phyloP scores from a whole-genome alignment of 2,329 filamentous ascomycete genomes.

The Colletotrichum noveboracense region DNA sequence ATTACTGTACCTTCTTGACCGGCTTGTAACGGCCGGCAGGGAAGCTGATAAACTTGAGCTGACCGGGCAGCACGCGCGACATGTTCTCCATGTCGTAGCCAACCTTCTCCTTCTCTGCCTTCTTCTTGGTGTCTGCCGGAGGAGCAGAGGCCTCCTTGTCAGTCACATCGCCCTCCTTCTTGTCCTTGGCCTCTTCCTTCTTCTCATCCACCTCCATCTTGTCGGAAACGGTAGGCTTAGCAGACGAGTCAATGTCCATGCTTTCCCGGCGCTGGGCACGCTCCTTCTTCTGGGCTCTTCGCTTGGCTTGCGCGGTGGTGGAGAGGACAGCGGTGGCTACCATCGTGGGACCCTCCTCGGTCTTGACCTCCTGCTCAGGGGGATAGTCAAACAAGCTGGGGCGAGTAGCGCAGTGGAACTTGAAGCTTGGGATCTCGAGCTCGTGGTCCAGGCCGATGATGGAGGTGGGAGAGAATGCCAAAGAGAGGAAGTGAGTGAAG shows the following conservation, averaged over 20 bases:
- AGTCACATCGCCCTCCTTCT: slow-evolving; percentile 53
- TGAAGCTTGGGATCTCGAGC: slow-evolving; percentile 90
- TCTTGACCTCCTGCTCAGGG: slow-evolving; percentile 93
- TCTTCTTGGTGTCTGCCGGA: slow-evolving; percentile 75
- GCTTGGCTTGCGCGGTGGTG: slow-evolving; percentile 95
- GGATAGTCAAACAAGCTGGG: slow-evolving; percentile 98
- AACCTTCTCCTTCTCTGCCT: slow-evolving; percentile 92
- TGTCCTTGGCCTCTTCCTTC: slow-evolving; percentile 64
- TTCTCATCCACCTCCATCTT: slow-evolving; percentile 90
- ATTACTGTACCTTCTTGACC: slow-evolving; percentile 74
- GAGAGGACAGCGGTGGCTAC: slow-evolving; percentile 96
- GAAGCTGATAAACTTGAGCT: slow-evolving; percentile 96
- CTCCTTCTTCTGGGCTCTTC: slow-evolving; percentile 93
- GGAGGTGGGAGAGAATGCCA: slow-evolving; percentile 95
- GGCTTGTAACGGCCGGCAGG: slow-evolving; percentile 89
- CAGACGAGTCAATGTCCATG: slow-evolving; percentile 89
- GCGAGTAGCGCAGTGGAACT: slow-evolving; percentile 92
- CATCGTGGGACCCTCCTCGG: slow-evolving; percentile 90
- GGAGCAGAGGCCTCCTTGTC: slow-evolving; percentile 61
- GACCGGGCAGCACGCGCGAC: slow-evolving; percentile 88
- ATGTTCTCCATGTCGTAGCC: slow-evolving; percentile 97
- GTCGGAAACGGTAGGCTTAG: slow-evolving; percentile 65
- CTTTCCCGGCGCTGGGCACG: slow-evolving; percentile 87
- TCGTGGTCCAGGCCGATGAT: slow-evolving; percentile 95
- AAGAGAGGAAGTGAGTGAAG: slow-evolving; percentile 93